Base-by-base conservation (phyloP, 2,329 filamentous ascomycete genomes). In the Penicillium sp. region DNA sequence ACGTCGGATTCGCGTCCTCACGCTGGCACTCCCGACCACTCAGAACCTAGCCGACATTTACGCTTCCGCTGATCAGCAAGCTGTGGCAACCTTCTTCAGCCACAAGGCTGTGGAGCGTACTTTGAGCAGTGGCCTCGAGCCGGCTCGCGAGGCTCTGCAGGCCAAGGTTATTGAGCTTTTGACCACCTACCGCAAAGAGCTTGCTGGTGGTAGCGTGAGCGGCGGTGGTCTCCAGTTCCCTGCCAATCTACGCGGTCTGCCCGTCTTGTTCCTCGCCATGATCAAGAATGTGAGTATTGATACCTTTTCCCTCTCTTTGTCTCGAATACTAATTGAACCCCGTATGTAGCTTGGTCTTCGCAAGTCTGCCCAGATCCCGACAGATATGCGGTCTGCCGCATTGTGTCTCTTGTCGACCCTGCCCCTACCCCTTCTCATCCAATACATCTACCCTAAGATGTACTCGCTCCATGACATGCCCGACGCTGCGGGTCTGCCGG, bases 391-490 rank as follows among this genome's bases (percentile, higher is more conserved):
- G 55, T 96, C 93, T 6, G 93, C 94, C 9, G 92, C 94, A 8
- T 85, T 99, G 46, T 96, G 92, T 73, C 83, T 94, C 59, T 82
- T 99, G n/a, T 97, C 93, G 15, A 99, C 94, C 3, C 82, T 97
- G 26, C 93, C 93, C 1, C 82, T 96, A 33, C 91, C 92, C 20
- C 85, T 97, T 23, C 77, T 97, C 65, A 92, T 96, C 72, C 91
- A 96, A 74, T 97, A 94, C 78, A 95, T 97, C 66, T 92, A 92
- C 74, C 89, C 89, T 20, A 84, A 87, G 63, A 80, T 92, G 64
- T 96, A 96, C 79, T 93, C 89, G 22, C 80, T 95, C 49, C 90
- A 97, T 47, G 93, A 97, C 74, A 97, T 99, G 93, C 92, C 94
- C 4, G 92, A 97, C 73, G 89, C 89, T 64, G 92, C 92, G 6